Conservation (phyloP, 202 grass and related monocot genomes). For the Tripidium arundinaceum region DNA sequence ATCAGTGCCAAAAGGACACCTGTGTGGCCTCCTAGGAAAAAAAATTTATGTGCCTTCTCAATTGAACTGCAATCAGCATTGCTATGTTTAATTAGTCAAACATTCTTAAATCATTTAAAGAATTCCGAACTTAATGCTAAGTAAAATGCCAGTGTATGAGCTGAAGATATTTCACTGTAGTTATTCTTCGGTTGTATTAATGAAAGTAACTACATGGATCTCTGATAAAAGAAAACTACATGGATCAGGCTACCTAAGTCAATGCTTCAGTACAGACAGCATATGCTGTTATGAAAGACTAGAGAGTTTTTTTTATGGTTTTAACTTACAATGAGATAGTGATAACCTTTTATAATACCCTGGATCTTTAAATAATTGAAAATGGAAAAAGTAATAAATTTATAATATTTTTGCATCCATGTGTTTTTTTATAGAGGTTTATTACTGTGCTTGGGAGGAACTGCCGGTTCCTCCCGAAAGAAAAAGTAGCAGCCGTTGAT, state of each 20-base stretch:
- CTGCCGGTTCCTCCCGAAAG: too few species aligned
- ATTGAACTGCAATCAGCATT: not conserved
- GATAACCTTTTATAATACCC: too few species aligned
- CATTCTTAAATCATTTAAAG: not conserved
- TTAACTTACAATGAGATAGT: too few species aligned
- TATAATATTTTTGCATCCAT: too few species aligned
- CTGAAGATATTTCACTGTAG: not conserved
- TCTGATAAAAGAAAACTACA: too few species aligned
- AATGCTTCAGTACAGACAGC: not conserved
- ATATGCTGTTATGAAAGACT: not conserved
- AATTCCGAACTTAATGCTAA: not conserved
- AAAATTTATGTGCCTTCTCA: too few species aligned
- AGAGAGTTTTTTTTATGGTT: too few species aligned
- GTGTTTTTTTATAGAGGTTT: too few species aligned
- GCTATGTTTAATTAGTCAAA: not conserved
- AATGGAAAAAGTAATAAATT: too few species aligned
- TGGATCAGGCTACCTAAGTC: not conserved
- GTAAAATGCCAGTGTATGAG: not conserved
- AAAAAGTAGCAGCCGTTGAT: too few species aligned
- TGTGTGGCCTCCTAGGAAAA: not conserved
- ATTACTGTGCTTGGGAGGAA: too few species aligned
- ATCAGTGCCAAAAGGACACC: not conserved
- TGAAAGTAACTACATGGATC: not conserved
- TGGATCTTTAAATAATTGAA: too few species aligned
- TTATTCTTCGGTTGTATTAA: not conserved